A percentile compares a stretch with the other conserved stretches of the same genome.
Evolutionary conservation across 805 yeast species (phyloP).

Genomic region (Hanseniaspora osmophila): DNA sequence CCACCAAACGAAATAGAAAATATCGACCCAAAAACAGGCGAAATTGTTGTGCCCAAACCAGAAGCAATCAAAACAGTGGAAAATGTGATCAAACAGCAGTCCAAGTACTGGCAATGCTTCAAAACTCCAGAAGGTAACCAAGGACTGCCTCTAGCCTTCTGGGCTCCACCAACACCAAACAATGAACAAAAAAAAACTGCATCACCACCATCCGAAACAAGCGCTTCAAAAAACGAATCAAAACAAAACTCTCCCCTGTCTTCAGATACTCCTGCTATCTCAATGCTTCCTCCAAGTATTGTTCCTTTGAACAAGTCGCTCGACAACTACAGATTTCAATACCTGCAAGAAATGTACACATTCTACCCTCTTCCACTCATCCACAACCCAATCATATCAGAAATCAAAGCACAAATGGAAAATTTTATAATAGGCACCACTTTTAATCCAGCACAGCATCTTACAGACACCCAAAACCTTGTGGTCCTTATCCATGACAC

Average conservation of each 20-base stretch:
- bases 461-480: constrained; percentile 49
- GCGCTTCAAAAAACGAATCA: background rate
- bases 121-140: constrained; percentile 44
- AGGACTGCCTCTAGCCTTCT: constrained; percentile 10
- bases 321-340: constrained; percentile 52
- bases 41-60: constrained; percentile 40
- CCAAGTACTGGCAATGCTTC: constrained; percentile 78
- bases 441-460: constrained; percentile 33
- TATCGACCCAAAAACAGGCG: constrained; percentile 11
- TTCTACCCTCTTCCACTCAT: constrained; percentile 59
- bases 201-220: too few species aligned
- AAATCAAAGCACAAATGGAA: background rate
- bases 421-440: background rate
- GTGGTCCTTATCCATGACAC: constrained; percentile 77
- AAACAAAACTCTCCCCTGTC: background rate
- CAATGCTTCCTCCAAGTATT: constrained; percentile 23
- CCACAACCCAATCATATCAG: constrained; percentile 7
- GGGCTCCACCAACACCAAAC: background rate
- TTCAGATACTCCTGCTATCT: background rate
- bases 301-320: constrained; percentile 57
- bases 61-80: constrained; percentile 72
- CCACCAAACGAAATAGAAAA: constrained; percentile 73
- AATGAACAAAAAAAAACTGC: background rate
- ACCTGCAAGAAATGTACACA: constrained; percentile 37
- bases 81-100: constrained; percentile 66